Percentiles rank a stretch among this genome's conserved stretches.
These are phyloP conservation scores for Gelatoporia subvermispora DNA, from an alignment of 768 basidiomycete genomes.

Conservation along the genomic window DNA sequence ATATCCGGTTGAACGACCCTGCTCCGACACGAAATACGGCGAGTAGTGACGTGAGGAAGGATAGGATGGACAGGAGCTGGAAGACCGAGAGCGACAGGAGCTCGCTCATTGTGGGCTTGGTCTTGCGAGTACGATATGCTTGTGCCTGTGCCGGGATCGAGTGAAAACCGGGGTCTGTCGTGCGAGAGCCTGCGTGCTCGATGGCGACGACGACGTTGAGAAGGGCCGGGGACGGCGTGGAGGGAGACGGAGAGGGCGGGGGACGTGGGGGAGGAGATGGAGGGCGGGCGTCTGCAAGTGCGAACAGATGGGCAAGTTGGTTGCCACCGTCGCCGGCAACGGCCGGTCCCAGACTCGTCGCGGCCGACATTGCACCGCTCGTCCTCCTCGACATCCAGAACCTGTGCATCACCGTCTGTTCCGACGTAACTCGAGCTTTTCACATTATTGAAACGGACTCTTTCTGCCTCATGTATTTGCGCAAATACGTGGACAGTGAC, in stretches of 20 bases:
- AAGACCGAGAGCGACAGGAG: constrained; percentile 16
- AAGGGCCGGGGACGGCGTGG: background rate
- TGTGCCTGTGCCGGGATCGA: background rate
- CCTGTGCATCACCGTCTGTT: no score
- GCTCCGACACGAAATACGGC: constrained; percentile 19
- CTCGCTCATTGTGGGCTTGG: constrained; percentile 13
- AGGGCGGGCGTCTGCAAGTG: background rate
- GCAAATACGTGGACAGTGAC: no score
- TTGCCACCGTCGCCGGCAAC: no score
- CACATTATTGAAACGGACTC: no score
- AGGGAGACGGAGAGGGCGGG: background rate
- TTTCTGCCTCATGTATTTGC: no score
- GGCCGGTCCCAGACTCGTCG: no score
- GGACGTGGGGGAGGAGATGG: no score
- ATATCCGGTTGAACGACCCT: constrained; percentile 20
- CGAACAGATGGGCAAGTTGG: no score
- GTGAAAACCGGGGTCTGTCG: background rate
- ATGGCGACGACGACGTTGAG: background rate
- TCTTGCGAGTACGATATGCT: background rate
- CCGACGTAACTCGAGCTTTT: no score
- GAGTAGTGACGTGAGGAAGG: constrained; percentile 16
- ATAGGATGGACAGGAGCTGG: constrained; percentile 18
- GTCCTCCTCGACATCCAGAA: no score
- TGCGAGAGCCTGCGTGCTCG: no score
- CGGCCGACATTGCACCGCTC: no score